These are phyloP conservation scores for Nakazawaea laoshanensis DNA, from an alignment of 805 yeast species.

Conservation along the genomic window DNA sequence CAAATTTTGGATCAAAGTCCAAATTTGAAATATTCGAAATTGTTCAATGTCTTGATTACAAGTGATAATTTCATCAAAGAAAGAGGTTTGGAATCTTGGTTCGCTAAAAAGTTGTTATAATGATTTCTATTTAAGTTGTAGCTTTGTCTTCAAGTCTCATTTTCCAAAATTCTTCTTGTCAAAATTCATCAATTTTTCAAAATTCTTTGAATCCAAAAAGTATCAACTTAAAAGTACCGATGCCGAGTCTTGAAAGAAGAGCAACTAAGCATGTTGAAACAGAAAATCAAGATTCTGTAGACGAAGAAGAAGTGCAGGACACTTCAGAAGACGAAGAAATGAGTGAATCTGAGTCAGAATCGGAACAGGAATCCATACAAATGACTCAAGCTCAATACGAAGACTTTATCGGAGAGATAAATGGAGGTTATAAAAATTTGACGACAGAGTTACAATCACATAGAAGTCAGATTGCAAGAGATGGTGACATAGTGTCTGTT, in stretches of 20 bases:
- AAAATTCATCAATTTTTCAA: no score
- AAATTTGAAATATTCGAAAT: slow-evolving; percentile 13
- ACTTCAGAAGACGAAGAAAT: neutral
- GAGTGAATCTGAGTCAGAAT: neutral
- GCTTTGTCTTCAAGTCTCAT: no score
- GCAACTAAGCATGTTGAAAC: no score
- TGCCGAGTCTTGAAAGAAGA: no score
- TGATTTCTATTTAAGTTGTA: no score
- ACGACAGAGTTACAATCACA: slow-evolving; percentile 16
- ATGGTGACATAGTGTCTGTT: slow-evolving; percentile 47
- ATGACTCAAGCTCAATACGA: slow-evolving; percentile 11
- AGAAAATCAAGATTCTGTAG: neutral
- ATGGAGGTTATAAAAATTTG: slow-evolving; percentile 6
- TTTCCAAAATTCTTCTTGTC: no score
- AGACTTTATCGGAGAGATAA: slow-evolving; percentile 5
- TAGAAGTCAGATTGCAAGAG: slow-evolving; percentile 45
- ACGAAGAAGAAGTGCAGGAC: neutral
- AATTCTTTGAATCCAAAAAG: no score
- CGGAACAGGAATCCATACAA: slow-evolving; percentile 2
- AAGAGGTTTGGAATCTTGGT: slow-evolving; percentile 18
- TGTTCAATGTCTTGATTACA: slow-evolving; percentile 14
- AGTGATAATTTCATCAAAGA: slow-evolving; percentile 12
- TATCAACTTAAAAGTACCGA: no score
- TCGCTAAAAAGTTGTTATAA: slow-evolving; percentile 13
- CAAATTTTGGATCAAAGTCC: neutral